Conservation (phyloP, 306 rosid genomes). For the Vigna angularis region DNA sequence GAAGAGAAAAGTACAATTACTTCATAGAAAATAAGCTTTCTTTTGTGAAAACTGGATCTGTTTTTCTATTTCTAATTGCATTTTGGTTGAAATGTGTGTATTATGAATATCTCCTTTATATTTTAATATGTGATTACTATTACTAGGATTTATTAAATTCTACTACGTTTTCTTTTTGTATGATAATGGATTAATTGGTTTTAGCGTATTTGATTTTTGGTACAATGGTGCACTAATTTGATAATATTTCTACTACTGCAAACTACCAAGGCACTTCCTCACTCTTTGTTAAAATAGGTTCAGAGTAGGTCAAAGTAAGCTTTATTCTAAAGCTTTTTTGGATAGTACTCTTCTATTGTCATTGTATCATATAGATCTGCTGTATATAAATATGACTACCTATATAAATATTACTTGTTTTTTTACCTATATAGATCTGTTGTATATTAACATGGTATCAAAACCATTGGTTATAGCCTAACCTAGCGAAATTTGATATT, state of each 20-base stretch:
- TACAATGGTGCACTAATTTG: neutral
- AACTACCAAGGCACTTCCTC: neutral
- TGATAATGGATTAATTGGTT: neutral
- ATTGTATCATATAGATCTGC: too few species aligned
- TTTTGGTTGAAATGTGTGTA: neutral
- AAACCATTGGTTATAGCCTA: too few species aligned
- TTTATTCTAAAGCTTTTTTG: too few species aligned
- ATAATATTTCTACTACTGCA: neutral
- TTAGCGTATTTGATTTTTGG: neutral
- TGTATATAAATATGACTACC: too few species aligned
- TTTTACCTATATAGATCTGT: too few species aligned
- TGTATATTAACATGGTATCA: too few species aligned
- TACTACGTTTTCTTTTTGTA: neutral
- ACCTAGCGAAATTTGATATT: too few species aligned
- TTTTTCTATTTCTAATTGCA: neutral
- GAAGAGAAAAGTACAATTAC: neutral
- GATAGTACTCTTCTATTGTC: too few species aligned
- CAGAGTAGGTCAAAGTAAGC: too few species aligned
- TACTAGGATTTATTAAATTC: neutral
- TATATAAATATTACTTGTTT: too few species aligned
- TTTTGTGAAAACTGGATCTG: neutral
- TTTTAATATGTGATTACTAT: neutral
- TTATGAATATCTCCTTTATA: neutral
- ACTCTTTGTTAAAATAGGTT: too few species aligned
- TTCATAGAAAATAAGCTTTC: neutral